Evolutionary conservation across 192 early-diverging fungal species (phyloP).

Genomic region (Backusella morwellensis): DNA sequence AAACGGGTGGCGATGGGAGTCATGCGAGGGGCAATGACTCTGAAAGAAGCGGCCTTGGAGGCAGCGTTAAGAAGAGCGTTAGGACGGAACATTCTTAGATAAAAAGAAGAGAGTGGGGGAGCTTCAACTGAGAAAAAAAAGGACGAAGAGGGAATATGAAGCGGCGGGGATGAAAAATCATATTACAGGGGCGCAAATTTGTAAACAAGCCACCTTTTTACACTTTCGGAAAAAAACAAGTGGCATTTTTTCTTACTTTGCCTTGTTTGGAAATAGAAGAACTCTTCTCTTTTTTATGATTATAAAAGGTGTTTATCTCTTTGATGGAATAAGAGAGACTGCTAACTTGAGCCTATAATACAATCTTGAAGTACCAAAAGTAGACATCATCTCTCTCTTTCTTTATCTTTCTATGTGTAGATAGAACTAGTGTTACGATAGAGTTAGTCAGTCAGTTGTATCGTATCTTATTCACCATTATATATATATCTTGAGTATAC

Average conservation of each 20-base stretch:
- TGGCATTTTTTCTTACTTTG: background rate
- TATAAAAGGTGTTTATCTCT: too few relatives aligned
- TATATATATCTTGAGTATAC: too few relatives aligned
- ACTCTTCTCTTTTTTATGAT: background rate
- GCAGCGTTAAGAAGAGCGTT: constrained; percentile 36
- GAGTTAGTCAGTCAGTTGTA: too few relatives aligned
- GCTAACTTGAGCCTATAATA: too few relatives aligned
- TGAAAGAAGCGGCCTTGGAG: constrained; percentile 37
- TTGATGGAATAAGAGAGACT: too few relatives aligned
- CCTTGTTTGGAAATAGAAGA: background rate
- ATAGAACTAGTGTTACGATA: too few relatives aligned
- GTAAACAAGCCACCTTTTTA: background rate
- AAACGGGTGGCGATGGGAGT: constrained; percentile 55
- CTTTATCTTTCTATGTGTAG: too few relatives aligned
- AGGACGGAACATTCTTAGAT: constrained; percentile 33
- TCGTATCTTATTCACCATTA: too few relatives aligned
- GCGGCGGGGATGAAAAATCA: background rate
- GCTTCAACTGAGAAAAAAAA: constrained; percentile 1
- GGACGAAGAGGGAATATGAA: background rate
- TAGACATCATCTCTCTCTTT: too few relatives aligned
- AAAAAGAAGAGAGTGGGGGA: background rate
- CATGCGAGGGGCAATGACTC: constrained; percentile 26
- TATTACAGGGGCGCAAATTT: background rate
- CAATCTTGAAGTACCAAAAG: too few relatives aligned
- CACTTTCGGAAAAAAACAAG: background rate